These are phyloP conservation scores for Hygrophorus pudorinus DNA, from an alignment of 768 basidiomycete genomes.

Conservation along the genomic window DNA sequence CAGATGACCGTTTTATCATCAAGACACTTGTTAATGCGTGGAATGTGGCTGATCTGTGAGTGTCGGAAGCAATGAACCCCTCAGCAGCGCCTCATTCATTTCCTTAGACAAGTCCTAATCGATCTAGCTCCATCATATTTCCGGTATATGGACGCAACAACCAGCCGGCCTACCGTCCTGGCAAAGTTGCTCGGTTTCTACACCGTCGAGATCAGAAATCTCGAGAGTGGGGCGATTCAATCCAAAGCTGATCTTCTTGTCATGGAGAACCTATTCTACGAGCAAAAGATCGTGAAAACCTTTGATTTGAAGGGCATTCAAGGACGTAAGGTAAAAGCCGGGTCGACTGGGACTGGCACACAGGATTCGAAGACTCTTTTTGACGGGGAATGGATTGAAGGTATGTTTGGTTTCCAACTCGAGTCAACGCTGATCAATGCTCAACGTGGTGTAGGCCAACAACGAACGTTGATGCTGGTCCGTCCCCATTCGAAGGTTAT, in stretches of 20 bases:
- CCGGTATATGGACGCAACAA: conserved; percentile 62
- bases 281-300: conserved; percentile 53
- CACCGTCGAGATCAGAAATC: conserved; percentile 65
- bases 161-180: conserved; percentile 55
- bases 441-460: conserved; percentile 38
- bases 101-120: conserved; percentile 59
- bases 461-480: conserved; percentile 52
- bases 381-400: conserved; percentile 83
- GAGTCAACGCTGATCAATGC: neutral
- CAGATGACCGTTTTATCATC: conserved; percentile 70
- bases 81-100: neutral
- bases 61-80: conserved; percentile 6
- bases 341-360: conserved; percentile 20
- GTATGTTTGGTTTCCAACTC: conserved; percentile 20
- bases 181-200: conserved; percentile 80
- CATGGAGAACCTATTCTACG: conserved; percentile 81
- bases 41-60: conserved; percentile 80
- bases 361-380: conserved; percentile 51
- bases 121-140: conserved; percentile 76
- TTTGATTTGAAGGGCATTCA: conserved; percentile 84
- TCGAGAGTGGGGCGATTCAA: conserved; percentile 55
- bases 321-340: conserved; percentile 57
- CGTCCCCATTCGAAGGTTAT: conserved; percentile 67
- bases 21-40: conserved; percentile 81
- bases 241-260: conserved; percentile 68